Evolutionary conservation across 805 yeast species (phyloP).

Genomic region (Schwanniomyces occidentalis): DNA sequence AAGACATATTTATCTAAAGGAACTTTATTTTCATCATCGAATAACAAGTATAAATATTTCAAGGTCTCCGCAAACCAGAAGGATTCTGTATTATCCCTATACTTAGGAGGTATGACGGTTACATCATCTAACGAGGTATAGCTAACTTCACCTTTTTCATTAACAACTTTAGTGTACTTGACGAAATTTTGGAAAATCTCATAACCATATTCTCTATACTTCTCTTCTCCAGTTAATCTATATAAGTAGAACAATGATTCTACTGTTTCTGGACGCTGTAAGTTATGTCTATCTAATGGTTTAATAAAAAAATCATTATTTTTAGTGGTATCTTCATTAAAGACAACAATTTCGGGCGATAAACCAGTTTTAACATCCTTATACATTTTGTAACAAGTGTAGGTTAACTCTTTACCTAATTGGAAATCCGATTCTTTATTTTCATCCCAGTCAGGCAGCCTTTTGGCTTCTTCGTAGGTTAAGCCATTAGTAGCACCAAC

Average conservation of each 20-base stretch:
- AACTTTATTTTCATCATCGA: slow-evolving; percentile 63
- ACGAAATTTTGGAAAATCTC: slow-evolving; percentile 75
- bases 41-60: slow-evolving; percentile 77
- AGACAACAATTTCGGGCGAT: slow-evolving; percentile 86
- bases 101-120: slow-evolving; percentile 51
- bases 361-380: slow-evolving; percentile 71
- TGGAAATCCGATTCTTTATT: slow-evolving; percentile 61
- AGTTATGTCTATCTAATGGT: slow-evolving; percentile 73
- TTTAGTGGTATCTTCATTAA: slow-evolving; percentile 54
- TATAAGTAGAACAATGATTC: slow-evolving; percentile 82
- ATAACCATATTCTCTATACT: slow-evolving; percentile 88
- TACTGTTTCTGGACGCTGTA: slow-evolving; percentile 93
- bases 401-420: slow-evolving; percentile 71
- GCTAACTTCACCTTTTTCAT: slow-evolving; percentile 42
- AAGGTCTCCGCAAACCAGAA: slow-evolving; percentile 94
- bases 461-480: slow-evolving; percentile 54
- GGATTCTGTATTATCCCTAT: slow-evolving; percentile 78
- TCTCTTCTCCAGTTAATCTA: slow-evolving; percentile 75
- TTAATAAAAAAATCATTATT: slow-evolving; percentile 65
- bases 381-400: slow-evolving; percentile 85
- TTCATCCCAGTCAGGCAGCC: slow-evolving; percentile 55
- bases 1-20: slow-evolving; percentile 73
- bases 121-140: slow-evolving; percentile 72
- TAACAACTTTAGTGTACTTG: slow-evolving; percentile 52
- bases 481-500: slow-evolving; percentile 85